Evolutionary conservation across 2,329 filamentous ascomycete genomes (phyloP).

Genomic region (Xylaria sp.): DNA sequence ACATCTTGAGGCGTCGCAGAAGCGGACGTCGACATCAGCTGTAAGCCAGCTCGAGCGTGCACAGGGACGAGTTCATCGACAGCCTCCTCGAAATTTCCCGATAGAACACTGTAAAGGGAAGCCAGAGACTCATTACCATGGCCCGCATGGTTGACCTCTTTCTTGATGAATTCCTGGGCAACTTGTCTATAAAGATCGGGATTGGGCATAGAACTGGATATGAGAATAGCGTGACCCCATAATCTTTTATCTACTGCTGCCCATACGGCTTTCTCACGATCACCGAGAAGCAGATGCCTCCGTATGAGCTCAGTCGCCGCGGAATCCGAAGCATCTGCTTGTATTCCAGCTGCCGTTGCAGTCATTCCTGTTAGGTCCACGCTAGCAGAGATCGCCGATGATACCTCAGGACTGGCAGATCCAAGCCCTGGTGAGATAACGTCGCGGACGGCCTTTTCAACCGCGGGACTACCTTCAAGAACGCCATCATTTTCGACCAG

Average conservation of each 20-base stretch:
- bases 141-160: slow-evolving; percentile 86
- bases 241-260: slow-evolving; percentile 89
- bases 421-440: slow-evolving; percentile 72
- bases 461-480: slow-evolving; percentile 76
- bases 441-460: slow-evolving; percentile 79
- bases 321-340: slow-evolving; percentile 75
- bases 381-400: slow-evolving; percentile 48
- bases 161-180: slow-evolving; percentile 92
- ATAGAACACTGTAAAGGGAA: slow-evolving; percentile 91
- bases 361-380: slow-evolving; percentile 54
- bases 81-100: slow-evolving; percentile 92
- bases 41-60: slow-evolving; percentile 89
- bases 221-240: slow-evolving; percentile 96
- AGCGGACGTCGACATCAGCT: slow-evolving; percentile 83
- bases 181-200: slow-evolving; percentile 91
- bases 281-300: slow-evolving; percentile 77
- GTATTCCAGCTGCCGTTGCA: slow-evolving; percentile 52
- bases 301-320: slow-evolving; percentile 77
- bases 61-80: slow-evolving; percentile 94
- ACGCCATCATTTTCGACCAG: slow-evolving; percentile 88
- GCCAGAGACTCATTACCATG: slow-evolving; percentile 88
- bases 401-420: slow-evolving; percentile 41
- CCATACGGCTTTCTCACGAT: slow-evolving; percentile 93
- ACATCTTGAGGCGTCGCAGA: slow-evolving; percentile 74
- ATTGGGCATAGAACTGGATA: slow-evolving; percentile 77